phyloP scores from a whole-genome alignment of 2,329 filamentous ascomycete genomes.

The Atkinsonella texensis region DNA sequence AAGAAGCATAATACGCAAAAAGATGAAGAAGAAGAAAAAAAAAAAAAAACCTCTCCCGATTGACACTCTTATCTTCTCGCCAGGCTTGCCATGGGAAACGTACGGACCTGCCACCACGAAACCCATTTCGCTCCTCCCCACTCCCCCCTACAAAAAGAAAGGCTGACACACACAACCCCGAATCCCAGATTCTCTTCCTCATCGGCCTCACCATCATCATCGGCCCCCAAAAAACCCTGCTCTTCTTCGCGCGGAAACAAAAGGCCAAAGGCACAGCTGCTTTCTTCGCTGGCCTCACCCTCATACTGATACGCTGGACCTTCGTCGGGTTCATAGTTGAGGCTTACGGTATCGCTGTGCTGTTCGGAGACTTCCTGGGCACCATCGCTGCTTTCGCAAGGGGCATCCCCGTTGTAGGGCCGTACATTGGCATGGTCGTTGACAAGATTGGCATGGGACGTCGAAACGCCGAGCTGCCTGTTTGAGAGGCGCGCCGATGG shows the following conservation, averaged over 20 bases:
- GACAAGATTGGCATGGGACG: conserved; percentile 59
- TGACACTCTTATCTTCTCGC: background rate
- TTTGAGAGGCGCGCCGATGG: conserved; percentile 32
- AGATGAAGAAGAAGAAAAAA: too few relatives aligned
- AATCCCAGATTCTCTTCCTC: conserved; percentile 81
- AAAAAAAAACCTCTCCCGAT: background rate
- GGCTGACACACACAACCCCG: conserved; percentile 7
- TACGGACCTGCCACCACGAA: conserved; percentile 28
- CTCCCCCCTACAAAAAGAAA: background rate
- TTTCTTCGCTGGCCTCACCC: conserved; percentile 68
- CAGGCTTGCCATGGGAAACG: conserved; percentile 96
- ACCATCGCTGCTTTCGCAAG: conserved; percentile 83
- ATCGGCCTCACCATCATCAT: conserved; percentile 95
- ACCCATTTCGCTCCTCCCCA: background rate
- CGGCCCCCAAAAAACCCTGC: conserved; percentile 76
- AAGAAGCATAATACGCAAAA: background rate
- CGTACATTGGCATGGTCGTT: conserved; percentile 65
- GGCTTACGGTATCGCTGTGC: conserved; percentile 79
- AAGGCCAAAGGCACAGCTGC: conserved; percentile 86
- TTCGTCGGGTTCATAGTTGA: conserved; percentile 85
- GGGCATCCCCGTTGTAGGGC: conserved; percentile 73
- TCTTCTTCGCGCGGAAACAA: conserved; percentile 89
- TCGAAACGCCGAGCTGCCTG: conserved; percentile 66
- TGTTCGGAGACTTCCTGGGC: conserved; percentile 94
- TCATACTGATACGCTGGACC: conserved; percentile 86